Evolutionary conservation across 2,329 filamentous ascomycete species (phyloP).

Genomic region (Cladophialophora yegresii): DNA sequence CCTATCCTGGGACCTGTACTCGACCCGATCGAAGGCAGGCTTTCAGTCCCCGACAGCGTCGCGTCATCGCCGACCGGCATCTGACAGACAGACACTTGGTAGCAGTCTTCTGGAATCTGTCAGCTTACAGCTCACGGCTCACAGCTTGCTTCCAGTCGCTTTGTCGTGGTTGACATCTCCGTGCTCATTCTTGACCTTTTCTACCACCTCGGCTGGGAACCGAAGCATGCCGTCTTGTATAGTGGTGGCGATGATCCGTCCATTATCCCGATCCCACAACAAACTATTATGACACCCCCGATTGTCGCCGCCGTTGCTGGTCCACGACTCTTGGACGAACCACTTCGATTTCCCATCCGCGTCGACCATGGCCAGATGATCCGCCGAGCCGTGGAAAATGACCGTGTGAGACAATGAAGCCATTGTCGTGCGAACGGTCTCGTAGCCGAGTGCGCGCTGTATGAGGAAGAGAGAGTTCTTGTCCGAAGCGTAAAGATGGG

Average conservation of each 20-base stretch:
- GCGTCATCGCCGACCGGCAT: neutral
- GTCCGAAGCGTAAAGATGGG: constrained; percentile 60
- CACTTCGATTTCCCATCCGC: constrained; percentile 44
- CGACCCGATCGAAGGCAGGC: neutral
- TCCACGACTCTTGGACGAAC: constrained; percentile 55
- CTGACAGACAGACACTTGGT: neutral
- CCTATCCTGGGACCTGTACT: too few species aligned
- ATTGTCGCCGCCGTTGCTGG: constrained; percentile 49
- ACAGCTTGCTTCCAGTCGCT: constrained; percentile 4
- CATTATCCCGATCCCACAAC: constrained; percentile 44
- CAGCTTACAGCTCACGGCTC: neutral
- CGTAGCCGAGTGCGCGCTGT: constrained; percentile 52
- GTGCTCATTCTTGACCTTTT: neutral
- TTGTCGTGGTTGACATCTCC: neutral
- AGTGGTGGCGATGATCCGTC: constrained; percentile 50
- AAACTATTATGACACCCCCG: constrained; percentile 52
- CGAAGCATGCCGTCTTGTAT: constrained; percentile 55
- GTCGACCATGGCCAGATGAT: constrained; percentile 48
- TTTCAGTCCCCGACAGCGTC: neutral
- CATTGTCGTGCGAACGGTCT: constrained; percentile 46
- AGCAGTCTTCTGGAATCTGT: neutral
- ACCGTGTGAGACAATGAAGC: constrained; percentile 54
- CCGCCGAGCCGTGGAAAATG: constrained; percentile 49
- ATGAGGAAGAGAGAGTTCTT: constrained; percentile 58
- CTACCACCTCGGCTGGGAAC: constrained; percentile 25